These are phyloP conservation scores for Ascochyta fabae DNA, from an alignment of 2,329 filamentous ascomycete species.

Conservation along the genomic window DNA sequence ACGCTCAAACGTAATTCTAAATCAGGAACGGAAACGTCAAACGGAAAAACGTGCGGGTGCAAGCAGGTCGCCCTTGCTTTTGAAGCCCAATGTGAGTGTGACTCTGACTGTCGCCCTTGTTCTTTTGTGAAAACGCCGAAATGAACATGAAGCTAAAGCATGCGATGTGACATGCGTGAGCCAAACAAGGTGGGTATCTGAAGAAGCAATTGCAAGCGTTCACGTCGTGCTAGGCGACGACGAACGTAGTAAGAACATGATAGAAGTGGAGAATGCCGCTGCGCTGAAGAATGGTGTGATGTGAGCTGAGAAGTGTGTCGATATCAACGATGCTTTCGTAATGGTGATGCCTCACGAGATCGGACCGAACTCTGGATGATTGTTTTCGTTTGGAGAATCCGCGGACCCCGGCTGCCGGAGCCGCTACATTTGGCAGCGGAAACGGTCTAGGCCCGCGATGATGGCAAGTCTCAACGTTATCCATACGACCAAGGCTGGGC, in stretches of 20 bases:
- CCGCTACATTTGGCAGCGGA: slow-evolving; percentile 14
- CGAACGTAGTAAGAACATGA: slow-evolving; percentile 21
- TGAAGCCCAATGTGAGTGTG: slow-evolving; percentile 17
- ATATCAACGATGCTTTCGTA: slow-evolving; percentile 13
- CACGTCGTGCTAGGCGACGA: slow-evolving; percentile 17
- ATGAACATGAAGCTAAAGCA: slow-evolving; percentile 19
- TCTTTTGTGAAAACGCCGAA: slow-evolving; percentile 27
- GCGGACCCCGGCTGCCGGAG: slow-evolving; percentile 20
- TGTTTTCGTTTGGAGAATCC: slow-evolving; percentile 15
- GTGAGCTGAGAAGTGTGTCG: slow-evolving; percentile 6
- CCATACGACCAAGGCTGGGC: slow-evolving; percentile 20
- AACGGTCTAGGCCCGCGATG: slow-evolving; percentile 28
- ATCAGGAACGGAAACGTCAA: slow-evolving; percentile 17
- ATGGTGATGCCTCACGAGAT: slow-evolving; percentile 10
- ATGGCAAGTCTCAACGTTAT: slow-evolving; percentile 23
- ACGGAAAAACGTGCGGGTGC: background rate
- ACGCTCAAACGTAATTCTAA: slow-evolving; percentile 17
- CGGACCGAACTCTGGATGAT: slow-evolving; percentile 15
- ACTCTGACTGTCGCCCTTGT: slow-evolving; percentile 18
- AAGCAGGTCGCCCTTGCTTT: slow-evolving; percentile 28
- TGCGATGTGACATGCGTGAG: slow-evolving; percentile 17
- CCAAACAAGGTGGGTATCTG: slow-evolving; percentile 35
- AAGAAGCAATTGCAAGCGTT: slow-evolving; percentile 14
- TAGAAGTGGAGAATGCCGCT: slow-evolving; percentile 27
- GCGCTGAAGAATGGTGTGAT: slow-evolving; percentile 10